Conservation (phyloP, 2,329 filamentous ascomycete species). For the Phyllosticta citriasiana region DNA sequence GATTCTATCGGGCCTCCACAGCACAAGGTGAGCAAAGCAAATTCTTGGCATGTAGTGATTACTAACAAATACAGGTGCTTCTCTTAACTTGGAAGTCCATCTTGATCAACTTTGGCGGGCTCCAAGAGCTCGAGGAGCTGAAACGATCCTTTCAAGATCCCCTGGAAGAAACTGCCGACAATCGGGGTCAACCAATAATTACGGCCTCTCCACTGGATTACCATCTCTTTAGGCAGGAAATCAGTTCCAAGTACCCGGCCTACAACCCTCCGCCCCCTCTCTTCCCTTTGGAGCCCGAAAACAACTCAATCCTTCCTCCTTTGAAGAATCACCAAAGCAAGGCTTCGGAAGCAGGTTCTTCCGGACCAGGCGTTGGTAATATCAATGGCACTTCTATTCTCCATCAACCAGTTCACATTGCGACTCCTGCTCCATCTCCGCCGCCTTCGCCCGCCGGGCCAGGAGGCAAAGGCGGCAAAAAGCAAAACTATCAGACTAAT, state of each 20-base stretch:
- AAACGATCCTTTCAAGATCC: constrained; percentile 61
- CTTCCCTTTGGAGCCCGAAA: constrained; percentile 79
- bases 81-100: constrained; percentile 88
- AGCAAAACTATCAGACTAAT: constrained; percentile 98
- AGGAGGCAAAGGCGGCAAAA: constrained; percentile 87
- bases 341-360: constrained; percentile 39
- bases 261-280: constrained; percentile 81
- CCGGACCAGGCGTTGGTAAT: constrained; percentile 41
- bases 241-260: constrained; percentile 93
- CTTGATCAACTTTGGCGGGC: constrained; percentile 74
- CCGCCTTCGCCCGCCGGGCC: constrained; percentile 79
- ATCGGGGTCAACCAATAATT: constrained; percentile 64
- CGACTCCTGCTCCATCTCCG: constrained; percentile 92
- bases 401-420: constrained; percentile 93
- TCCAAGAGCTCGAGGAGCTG: constrained; percentile 58
- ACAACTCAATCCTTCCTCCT: constrained; percentile 81
- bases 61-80: constrained; percentile 46
- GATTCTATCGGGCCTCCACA: constrained; percentile 49
- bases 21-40: constrained; percentile 18
- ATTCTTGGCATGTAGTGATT: neutral
- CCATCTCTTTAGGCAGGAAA: constrained; percentile 90
- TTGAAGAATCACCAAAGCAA: constrained; percentile 62
- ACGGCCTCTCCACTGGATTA: constrained; percentile 93
- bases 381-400: constrained; percentile 61
- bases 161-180: constrained; percentile 42